A percentile compares a stretch with the other conserved stretches of the same genome.
These are phyloP conservation scores for Camillea tinctor DNA, from an alignment of 2,329 filamentous ascomycete genomes.

Conservation along the genomic window DNA sequence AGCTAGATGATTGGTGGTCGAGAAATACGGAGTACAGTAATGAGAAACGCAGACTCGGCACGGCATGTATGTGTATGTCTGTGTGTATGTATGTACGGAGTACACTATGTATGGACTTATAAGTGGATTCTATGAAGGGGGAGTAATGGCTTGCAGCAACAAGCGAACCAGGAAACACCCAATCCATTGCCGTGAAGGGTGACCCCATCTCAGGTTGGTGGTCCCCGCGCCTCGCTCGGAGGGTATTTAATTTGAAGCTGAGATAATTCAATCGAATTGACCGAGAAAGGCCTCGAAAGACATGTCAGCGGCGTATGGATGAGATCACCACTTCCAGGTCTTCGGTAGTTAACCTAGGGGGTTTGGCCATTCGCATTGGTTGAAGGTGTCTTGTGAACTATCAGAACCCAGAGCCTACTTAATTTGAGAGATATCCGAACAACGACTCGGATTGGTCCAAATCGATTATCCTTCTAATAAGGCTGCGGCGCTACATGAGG, in stretches of 20 bases:
- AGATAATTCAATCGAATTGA: too few relatives aligned
- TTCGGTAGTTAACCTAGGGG: background rate
- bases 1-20: background rate
- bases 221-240: background rate
- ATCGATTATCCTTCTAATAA: constrained; percentile 13
- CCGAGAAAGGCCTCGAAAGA: background rate
- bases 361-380: background rate
- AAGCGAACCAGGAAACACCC: background rate
- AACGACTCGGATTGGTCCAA: constrained; percentile 17
- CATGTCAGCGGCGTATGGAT: background rate
- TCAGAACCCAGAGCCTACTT: constrained; percentile 12
- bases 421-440: constrained; percentile 18
- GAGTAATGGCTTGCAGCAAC: background rate
- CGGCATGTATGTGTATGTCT: too few relatives aligned
- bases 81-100: too few relatives aligned
- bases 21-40: background rate
- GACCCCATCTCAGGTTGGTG: background rate
- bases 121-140: background rate
- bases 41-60: background rate
- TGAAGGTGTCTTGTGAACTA: background rate
- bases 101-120: background rate
- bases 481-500: constrained; percentile 20
- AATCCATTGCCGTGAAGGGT: background rate
- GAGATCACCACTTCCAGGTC: background rate
- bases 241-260: background rate